Base-by-base conservation (phyloP, 2,329 filamentous ascomycete species). In the Sporothrix pseudoabietina region DNA sequence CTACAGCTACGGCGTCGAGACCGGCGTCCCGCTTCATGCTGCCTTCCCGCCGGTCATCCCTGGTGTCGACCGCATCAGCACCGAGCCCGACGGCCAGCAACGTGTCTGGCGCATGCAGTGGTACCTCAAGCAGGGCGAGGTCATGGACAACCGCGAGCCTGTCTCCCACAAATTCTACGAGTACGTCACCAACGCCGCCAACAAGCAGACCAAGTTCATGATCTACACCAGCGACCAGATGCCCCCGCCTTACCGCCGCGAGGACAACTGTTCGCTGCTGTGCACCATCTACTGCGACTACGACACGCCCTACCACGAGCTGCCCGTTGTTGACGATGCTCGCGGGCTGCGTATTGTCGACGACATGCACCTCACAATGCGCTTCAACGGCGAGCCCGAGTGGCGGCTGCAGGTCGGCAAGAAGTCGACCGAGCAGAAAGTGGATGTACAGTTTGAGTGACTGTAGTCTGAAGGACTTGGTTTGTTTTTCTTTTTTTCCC, bases 81-180 rank as follows among this genome's bases (percentile, higher is more conserved):
- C 32, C 16, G 66, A 55, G 22, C 59, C 61, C 69, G 57, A 61
- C 69, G 72, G 69, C 22, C 35, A 63, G 55, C 49, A 61, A 39
- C 72, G 74, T 12, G 74, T 75, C 69, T 72, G 70, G 72, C 74
- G 74, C 69, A 72, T 75, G 72, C 47, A 72, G 69, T 75, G 74
- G 74, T 75, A 72, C 41, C 39, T 75, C 26, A 41, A 41, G 8
- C 72, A 71, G 65, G 74, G 74, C 65, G 72, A 75, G 47, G 19
- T 41, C 63, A 57, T 75, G 32, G 70, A 75, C 70, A 74, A 74
- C 72, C 72, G 65, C 69, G 74, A 72, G n/a, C 74, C 74, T n/a
- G 74, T 74, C 22, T 72, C 74, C 41, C 14, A 75, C 72, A 52
- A 61, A n/a, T 75, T 73, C 22, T 73, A 65, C 47, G 74, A 75